Base-by-base conservation (phyloP, 495 filamentous ascomycete genomes). In the Xylaria flabelliformis region DNA sequence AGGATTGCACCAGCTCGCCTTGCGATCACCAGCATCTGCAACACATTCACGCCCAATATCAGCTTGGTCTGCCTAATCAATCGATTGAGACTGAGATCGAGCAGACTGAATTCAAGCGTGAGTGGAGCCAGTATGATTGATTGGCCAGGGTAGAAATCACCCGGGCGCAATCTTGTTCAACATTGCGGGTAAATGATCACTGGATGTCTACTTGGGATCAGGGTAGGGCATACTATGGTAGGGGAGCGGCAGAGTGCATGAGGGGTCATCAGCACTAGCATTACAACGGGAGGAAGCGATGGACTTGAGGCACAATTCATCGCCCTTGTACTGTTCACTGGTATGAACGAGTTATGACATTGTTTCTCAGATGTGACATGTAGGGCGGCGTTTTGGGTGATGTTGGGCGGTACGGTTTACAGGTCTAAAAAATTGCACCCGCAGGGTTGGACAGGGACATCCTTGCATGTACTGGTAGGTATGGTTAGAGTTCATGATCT, bases 31-130 rank as follows among this genome's bases (percentile, higher is more conserved):
- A 78, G 8, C 80, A 80, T 39, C 61, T 75, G 21, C 78, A 80
- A 4, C 73, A 76, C 44, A 4, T 67, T 4, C 78, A 78, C 61
- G 26, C 75, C 7, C 76, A 71, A 44, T 70, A 73, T 42, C 73
- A 78, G 8, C 36, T 76, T 1, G 75, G 69, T 2, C 46, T 79
- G 41, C 73, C 70, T 5, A 73, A n/a, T 56, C 75, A 74, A 21
- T 65, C 72, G 17, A 75, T 76, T 74, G 80, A 80, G 10, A 67
- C 74, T 2, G 79, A 83, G 4, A 69, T 58, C 4, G 76, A 74
- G n/a, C 78, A 76, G 24, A 66, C 72, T 9, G 51, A 74, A 56
- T 75, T 85, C 34, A 84, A 85, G 72, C 77, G 72, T 36, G 83
- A 79, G 0, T 80, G 79, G 79, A 80, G 78, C 15, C 39, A 46